Percentiles rank a stretch among this genome's conserved stretches.
Evolutionary conservation across 768 basidiomycete genomes (phyloP).

Genomic region (Thelephora aurantiotincta): DNA sequence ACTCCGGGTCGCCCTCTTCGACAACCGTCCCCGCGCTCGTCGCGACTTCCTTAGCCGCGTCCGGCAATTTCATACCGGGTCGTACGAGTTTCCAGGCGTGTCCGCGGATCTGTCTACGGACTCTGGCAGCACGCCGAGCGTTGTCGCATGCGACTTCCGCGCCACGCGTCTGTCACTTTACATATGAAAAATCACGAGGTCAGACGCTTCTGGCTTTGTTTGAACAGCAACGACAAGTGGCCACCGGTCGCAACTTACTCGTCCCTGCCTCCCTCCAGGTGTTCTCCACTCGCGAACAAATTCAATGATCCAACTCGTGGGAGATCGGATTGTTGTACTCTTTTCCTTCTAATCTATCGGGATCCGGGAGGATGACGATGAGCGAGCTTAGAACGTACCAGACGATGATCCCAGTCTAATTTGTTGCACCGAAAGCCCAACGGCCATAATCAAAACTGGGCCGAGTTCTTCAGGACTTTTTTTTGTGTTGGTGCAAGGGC

Average conservation of each 20-base stretch:
- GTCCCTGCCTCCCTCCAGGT: constrained; percentile 74
- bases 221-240: too few species aligned
- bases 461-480: too few species aligned
- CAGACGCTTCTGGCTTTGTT: not conserved
- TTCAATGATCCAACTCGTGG: constrained; percentile 82
- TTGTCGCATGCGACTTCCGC: constrained; percentile 75
- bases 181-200: constrained; percentile 22
- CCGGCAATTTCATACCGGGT: constrained; percentile 89
- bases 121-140: constrained; percentile 86
- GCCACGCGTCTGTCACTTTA: constrained; percentile 76
- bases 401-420: too few species aligned
- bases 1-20: constrained; percentile 75
- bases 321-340: constrained; percentile 70
- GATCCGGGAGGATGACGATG: too few species aligned
- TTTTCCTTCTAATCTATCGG: constrained; percentile 71
- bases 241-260: constrained; percentile 37
- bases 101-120: constrained; percentile 82
- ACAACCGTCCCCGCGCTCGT: constrained; percentile 82
- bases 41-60: constrained; percentile 89
- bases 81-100: constrained; percentile 72
- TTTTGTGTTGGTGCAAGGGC: too few species aligned
- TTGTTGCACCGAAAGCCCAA: too few species aligned
- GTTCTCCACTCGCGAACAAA: constrained; percentile 72
- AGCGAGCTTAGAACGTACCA: too few species aligned
- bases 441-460: too few species aligned